Evolutionary conservation across 805 yeast species (phyloP).

Genomic region (Millerago galiae): DNA sequence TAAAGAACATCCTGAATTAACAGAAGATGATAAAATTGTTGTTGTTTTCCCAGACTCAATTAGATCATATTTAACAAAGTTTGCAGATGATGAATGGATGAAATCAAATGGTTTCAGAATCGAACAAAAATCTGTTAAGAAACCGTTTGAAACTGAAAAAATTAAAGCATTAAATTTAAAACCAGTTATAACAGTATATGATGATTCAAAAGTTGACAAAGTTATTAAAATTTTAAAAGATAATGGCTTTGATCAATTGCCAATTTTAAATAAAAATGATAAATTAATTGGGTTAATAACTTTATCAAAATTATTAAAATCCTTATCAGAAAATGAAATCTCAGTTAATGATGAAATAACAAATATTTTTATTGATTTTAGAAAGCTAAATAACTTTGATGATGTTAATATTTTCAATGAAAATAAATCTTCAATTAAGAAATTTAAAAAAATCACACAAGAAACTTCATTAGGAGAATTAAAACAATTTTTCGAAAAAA

Average conservation of each 20-base stretch:
- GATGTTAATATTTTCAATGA: conserved; percentile 57
- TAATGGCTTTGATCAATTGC: conserved; percentile 81
- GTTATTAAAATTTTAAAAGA: conserved; percentile 66
- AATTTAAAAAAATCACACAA: conserved; percentile 59
- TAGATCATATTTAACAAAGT: conserved; percentile 80
- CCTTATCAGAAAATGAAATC: conserved; percentile 54
- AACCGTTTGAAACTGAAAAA: conserved; percentile 45
- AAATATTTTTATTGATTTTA: conserved; percentile 66
- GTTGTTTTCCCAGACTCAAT: conserved; percentile 83
- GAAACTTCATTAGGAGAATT: conserved; percentile 61
- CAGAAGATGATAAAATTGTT: conserved; percentile 69
- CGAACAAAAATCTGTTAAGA: conserved; percentile 38
- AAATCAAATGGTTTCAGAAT: conserved; percentile 61
- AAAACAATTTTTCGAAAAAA: conserved; percentile 76
- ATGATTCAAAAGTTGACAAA: conserved; percentile 49
- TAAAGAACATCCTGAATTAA: conserved; percentile 50
- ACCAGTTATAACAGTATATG: conserved; percentile 71
- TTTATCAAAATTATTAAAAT: conserved; percentile 62
- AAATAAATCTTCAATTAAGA: conserved; percentile 55
- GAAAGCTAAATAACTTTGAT: conserved; percentile 55
- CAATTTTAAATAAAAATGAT: conserved; percentile 48
- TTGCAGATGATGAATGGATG: conserved; percentile 91
- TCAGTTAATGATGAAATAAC: conserved; percentile 49
- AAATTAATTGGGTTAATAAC: conserved; percentile 73
- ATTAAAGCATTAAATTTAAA: conserved; percentile 67